phyloP scores from a whole-genome alignment of 148 eudicot species.

The Rhododendron griersonianum region DNA sequence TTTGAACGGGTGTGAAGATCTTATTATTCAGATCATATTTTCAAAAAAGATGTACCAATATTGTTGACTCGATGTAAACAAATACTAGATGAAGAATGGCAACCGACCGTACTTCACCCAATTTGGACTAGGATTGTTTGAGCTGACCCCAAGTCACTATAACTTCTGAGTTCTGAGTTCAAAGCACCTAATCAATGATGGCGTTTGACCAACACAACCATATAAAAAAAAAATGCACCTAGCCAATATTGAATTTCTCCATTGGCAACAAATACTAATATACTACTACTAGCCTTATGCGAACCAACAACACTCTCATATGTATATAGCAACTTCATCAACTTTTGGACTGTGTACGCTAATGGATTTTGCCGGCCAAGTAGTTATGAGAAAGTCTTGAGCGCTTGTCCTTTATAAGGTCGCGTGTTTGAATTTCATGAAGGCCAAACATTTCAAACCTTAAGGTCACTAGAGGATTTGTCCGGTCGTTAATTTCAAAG shows the following conservation, averaged over 20 bases:
- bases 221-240: background rate
- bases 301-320: background rate
- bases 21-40: too few species aligned
- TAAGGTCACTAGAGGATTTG: too few species aligned
- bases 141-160: background rate
- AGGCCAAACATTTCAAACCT: too few species aligned
- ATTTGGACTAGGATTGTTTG: background rate
- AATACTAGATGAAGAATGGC: background rate
- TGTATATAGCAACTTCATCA: background rate
- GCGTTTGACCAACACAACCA: background rate
- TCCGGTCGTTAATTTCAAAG: too few species aligned
- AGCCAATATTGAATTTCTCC: background rate
- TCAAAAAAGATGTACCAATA: background rate
- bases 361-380: too few species aligned
- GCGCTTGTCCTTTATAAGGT: too few species aligned
- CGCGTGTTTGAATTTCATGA: too few species aligned
- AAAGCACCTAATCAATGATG: background rate
- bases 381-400: too few species aligned
- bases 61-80: too few species aligned
- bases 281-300: background rate
- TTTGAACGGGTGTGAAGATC: too few species aligned
- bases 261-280: background rate
- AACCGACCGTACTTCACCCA: background rate
- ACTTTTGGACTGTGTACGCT: background rate
- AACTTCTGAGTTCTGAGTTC: background rate